phyloP scores from a whole-genome alignment of 139 green algal genomes.

The Nannochloris sp. region DNA sequence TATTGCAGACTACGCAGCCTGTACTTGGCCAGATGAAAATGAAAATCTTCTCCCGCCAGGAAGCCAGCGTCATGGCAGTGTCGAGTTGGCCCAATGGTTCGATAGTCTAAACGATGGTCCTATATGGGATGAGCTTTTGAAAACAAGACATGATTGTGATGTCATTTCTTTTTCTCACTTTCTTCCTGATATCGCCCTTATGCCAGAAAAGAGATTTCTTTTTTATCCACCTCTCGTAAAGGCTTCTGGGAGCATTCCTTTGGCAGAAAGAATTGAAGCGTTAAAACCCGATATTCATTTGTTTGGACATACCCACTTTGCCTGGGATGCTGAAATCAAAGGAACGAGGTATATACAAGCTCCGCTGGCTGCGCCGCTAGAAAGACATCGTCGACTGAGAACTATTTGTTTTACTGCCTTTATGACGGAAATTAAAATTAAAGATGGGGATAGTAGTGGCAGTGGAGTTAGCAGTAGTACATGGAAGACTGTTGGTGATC shows the following conservation, averaged over 20 bases:
- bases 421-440: no score
- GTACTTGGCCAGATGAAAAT: conserved; percentile 26
- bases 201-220: conserved; percentile 79
- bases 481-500: not conserved
- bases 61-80: not conserved
- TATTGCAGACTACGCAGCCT: conserved; percentile 39
- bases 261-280: conserved; percentile 38
- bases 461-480: no score
- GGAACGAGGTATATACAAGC: conserved; percentile 67
- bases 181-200: conserved; percentile 49
- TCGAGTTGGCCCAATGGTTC: conserved; percentile 32
- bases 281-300: conserved; percentile 61
- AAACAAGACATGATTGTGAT: conserved; percentile 4
- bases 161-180: conserved; percentile 66
- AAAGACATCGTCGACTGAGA: conserved; percentile 41
- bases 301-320: conserved; percentile 79
- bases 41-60: not conserved
- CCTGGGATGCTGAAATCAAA: conserved; percentile 53
- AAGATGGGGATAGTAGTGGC: no score
- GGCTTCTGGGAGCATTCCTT: conserved; percentile 38
- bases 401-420: conserved; percentile 25
- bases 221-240: conserved; percentile 59
- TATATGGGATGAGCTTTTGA: not conserved
- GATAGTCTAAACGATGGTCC: conserved; percentile 31
- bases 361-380: conserved; percentile 54